phyloP scores from a whole-genome alignment of 2,329 filamentous ascomycete genomes.

The Trichoderma sp. region DNA sequence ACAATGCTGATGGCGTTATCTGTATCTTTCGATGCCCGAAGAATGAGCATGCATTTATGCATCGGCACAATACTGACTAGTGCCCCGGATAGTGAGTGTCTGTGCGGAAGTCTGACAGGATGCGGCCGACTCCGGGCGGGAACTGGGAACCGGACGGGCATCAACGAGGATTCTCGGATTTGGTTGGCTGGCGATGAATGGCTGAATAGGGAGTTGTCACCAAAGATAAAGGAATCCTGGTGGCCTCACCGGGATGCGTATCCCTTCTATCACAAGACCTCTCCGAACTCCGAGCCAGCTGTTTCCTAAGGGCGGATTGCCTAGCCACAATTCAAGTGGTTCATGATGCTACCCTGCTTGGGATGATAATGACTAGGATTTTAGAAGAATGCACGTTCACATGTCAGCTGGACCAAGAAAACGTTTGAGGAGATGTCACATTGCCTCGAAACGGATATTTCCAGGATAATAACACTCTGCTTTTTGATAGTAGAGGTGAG shows the following conservation, averaged over 20 bases:
- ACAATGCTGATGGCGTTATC: not conserved
- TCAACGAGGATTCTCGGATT: not conserved
- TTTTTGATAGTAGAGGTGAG: not conserved
- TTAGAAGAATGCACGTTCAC: not conserved
- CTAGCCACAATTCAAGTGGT: not conserved
- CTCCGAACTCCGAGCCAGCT: not conserved
- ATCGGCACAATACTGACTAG: not conserved
- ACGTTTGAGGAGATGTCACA: not conserved
- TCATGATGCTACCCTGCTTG: constrained; percentile 11
- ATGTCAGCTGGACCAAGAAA: constrained; percentile 11
- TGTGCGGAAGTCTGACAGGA: not conserved
- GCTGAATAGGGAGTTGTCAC: not conserved
- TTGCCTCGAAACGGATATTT: not conserved
- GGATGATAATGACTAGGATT: not conserved
- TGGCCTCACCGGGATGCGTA: constrained; percentile 4
- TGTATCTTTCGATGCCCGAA: not conserved
- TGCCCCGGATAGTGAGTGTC: not conserved
- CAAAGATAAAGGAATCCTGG: not conserved
- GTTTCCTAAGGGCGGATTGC: not conserved
- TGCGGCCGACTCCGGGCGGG: not conserved
- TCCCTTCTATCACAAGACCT: constrained; percentile 9
- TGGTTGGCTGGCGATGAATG: constrained; percentile 1
- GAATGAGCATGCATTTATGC: not conserved
- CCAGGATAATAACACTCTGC: not conserved
- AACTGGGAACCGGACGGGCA: not conserved